Base-by-base conservation (phyloP, 495 filamentous ascomycete genomes). In the Daldinia decipiens region DNA sequence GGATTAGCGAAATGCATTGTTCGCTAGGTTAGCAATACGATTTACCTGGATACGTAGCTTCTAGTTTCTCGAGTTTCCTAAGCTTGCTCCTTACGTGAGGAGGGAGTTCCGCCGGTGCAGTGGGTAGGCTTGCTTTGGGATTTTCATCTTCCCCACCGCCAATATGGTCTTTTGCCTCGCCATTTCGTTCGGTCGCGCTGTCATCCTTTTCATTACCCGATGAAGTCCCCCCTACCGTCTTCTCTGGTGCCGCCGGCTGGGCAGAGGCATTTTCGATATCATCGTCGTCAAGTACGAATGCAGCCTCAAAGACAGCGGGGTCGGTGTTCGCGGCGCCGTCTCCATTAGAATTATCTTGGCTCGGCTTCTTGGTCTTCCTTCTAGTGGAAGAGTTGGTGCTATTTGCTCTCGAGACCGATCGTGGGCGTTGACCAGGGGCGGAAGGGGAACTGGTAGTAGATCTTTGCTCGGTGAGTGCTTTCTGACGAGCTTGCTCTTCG, bases 401-500 rank as follows among this genome's bases (percentile, higher is more conserved):
- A 70, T 83, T 82, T 63, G 84, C 81, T 31, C 88, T 85, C 21
- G 89, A 88, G 6, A 81, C 67, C 47, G 80, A 86, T 45, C 82
- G 81, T 24, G 83, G 80, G 34, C 82, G 78, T 24, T 87, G 82
- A 32, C 86, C 80, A 29, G 85, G 79, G 52, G 85, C 72, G 38
- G 83, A 87, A 62, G 81, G 82, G 13, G 78, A 67, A 58, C 84
- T 32, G 80, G 81, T 34, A 47, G 85, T 82, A 19, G 83, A 79
- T 62, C 70, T 72, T 52, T 74, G 65, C 17, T 75, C 67, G n/a
- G 76, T 67, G 36, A 69, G 40, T 43, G 89, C 79, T 72, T 84
- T 85, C 73, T 92, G 89, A 54, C 92, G 89, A 60, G 92, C 91
- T 80, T 95, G 92, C 83, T 97, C 93, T 81, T 97, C 92, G 70